phyloP scores from a whole-genome alignment of 169 alveolate species.

The Eimeria praecox region DNA sequence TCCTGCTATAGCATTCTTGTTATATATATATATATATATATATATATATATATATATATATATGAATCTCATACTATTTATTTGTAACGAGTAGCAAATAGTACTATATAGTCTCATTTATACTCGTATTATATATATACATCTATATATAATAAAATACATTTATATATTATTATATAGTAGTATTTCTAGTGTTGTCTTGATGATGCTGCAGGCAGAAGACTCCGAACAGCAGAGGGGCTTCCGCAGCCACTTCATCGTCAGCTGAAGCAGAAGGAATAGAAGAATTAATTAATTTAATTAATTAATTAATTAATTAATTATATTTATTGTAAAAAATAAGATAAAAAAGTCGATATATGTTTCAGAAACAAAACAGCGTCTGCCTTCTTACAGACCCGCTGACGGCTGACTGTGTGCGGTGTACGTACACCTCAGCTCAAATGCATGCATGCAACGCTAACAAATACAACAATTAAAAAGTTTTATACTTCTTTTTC shows the following conservation, averaged over 20 bases:
- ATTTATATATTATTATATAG: background rate
- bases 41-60: background rate
- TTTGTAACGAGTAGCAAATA: too few species aligned
- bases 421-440: too few species aligned
- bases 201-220: conserved; percentile 53
- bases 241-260: conserved; percentile 77
- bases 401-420: too few species aligned
- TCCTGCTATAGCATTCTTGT: too few species aligned
- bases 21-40: background rate
- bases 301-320: background rate
- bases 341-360: too few species aligned
- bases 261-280: conserved; percentile 36
- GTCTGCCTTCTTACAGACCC: too few species aligned
- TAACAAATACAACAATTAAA: too few species aligned
- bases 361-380: too few species aligned
- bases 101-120: background rate
- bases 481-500: too few species aligned
- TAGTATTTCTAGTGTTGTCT: background rate
- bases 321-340: background rate
- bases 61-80: too few species aligned
- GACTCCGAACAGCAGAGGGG: conserved; percentile 78
- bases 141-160: background rate
- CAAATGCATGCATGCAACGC: too few species aligned
- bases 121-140: background rate
- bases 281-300: background rate